Base-by-base conservation (phyloP, 306 rosid genomes). In the Geum urbanum region DNA sequence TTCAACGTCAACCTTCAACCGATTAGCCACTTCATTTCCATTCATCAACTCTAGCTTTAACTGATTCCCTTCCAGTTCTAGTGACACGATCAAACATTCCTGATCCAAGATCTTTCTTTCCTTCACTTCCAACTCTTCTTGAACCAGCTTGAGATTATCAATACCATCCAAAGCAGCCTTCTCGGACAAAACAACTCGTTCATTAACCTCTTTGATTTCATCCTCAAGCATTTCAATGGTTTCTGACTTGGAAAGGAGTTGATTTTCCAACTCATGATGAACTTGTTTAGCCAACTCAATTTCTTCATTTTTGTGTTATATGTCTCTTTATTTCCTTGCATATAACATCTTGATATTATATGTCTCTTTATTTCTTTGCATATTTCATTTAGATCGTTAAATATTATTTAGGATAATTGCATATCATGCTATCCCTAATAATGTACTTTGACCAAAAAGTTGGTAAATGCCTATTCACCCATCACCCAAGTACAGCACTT, bases 11-110 rank as follows among this genome's bases (percentile, higher is more conserved):
- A 5, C 40, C 41, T 65, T 83, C 80, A 84, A 76, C 14, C 63
- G 53, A 9, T 70, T 70, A 66, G 73, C 74, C 71, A 84, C 85
- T 60, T 83, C 88, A 70, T 82, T 75, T 58, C 84, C 79, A 50
- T 61, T 71, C 0, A 5, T 54, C 19, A 75, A 19, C 67, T 87
- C 87, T 60, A 45, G 63, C 64, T 82, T 84, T 20, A 87, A 40
- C 46, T 71, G 76, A 66, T 76, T 81, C 45, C 77, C 18, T 71
- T 80, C 85, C 81, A 56, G 66, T 77, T 87, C 76, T 52, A 83
- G 63, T 32, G 72, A 71, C 74, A 82, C 87, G 2, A 76, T 78
- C 35, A 64, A 80, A 13, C 37, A 32, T 60, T 56, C 75, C 70
- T 75, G 87, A 47, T 78, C 78, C 72, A 56, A 69, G 72, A 15